Percentiles rank a stretch among this genome's conserved stretches.
Evolutionary conservation across 2,329 filamentous ascomycete genomes (phyloP).

Genomic region (Epichloe bromicola): DNA sequence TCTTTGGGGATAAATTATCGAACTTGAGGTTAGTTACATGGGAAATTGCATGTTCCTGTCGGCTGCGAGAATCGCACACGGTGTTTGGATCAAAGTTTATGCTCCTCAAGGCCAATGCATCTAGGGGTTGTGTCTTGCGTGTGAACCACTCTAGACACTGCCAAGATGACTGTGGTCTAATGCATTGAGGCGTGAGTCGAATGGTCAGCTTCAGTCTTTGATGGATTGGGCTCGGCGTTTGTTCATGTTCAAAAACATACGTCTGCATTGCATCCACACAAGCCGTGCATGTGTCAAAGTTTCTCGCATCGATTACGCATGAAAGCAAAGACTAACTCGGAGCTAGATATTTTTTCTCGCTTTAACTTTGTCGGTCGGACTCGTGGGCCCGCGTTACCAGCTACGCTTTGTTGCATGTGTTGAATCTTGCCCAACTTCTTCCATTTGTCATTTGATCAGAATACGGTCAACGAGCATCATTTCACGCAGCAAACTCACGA

Average conservation of each 20-base stretch:
- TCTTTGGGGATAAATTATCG: background rate
- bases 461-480: background rate
- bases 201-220: background rate
- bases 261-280: background rate
- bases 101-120: background rate
- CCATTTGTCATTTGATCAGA: background rate
- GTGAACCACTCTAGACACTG: background rate
- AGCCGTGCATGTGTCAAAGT: background rate
- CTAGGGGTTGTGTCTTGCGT: background rate
- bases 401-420: background rate
- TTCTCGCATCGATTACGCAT: background rate
- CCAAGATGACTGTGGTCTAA: background rate
- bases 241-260: background rate
- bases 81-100: background rate
- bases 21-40: constrained; percentile 1
- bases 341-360: background rate
- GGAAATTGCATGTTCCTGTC: background rate
- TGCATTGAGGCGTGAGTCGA: background rate
- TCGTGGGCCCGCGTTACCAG: background rate
- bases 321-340: background rate
- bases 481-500: background rate
- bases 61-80: background rate
- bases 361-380: background rate
- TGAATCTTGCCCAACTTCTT: background rate
- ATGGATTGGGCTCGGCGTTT: too few species aligned